Evolutionary conservation across 306 rosid species (phyloP).

Genomic region (Luffa acutangula): DNA sequence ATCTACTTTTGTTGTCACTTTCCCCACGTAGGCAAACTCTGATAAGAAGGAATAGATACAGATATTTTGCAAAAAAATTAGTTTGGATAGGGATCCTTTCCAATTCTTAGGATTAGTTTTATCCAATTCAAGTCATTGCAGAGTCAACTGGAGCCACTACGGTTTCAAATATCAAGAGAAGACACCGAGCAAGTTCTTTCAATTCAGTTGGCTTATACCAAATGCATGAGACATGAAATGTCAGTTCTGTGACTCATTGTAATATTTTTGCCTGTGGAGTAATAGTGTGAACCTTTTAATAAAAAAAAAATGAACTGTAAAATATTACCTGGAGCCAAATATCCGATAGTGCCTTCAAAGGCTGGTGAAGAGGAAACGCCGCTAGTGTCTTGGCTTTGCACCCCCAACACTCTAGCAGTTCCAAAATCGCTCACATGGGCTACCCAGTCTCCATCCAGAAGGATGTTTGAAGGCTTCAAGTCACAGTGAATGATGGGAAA

Average conservation of each 20-base stretch:
- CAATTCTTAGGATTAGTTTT: neutral
- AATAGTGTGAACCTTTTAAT: neutral
- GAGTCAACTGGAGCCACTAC: neutral
- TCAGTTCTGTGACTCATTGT: neutral
- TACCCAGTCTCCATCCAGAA: conserved; percentile 59
- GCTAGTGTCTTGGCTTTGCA: conserved; percentile 49
- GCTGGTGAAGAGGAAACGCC: conserved; percentile 49
- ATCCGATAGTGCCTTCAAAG: conserved; percentile 75
- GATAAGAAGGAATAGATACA: conserved; percentile 13
- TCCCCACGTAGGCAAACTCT: conserved; percentile 78
- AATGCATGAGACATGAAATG: neutral
- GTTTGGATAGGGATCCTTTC: neutral
- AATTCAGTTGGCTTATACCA: neutral
- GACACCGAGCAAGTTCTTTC: neutral
- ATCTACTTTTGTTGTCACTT: conserved; percentile 60
- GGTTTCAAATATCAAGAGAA: neutral
- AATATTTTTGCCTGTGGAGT: neutral
- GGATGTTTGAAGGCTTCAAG: conserved; percentile 79
- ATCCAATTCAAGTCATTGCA: neutral
- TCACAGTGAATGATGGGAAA: conserved; percentile 79
- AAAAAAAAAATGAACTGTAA: neutral
- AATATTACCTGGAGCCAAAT: conserved; percentile 74
- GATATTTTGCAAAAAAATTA: neutral
- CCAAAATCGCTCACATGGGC: conserved; percentile 94
- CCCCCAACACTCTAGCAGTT: conserved; percentile 74